These are phyloP conservation scores for Aspergillus ochraceus DNA, from an alignment of 2,329 filamentous ascomycete genomes.

Conservation along the genomic window DNA sequence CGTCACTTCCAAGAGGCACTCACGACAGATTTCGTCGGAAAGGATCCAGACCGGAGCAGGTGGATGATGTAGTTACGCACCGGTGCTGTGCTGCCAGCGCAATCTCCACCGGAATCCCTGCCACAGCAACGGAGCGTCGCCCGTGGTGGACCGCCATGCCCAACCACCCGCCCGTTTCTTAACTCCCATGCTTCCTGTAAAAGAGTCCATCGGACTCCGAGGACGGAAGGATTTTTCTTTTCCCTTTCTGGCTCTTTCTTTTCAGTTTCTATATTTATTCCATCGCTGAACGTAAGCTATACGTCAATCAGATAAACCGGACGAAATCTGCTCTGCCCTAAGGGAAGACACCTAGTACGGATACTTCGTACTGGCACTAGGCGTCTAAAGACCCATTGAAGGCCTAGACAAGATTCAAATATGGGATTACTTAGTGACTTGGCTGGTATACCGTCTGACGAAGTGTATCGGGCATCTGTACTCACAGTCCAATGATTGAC, in stretches of 20 bases:
- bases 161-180: conserved; percentile 11
- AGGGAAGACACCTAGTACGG: background rate
- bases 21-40: background rate
- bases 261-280: background rate
- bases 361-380: background rate
- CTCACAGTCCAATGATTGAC: background rate
- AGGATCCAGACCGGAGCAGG: conserved; percentile 1
- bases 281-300: background rate
- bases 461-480: background rate
- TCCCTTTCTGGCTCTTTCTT: background rate
- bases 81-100: conserved; percentile 15
- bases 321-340: background rate
- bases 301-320: background rate
- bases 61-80: conserved; percentile 11
- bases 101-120: conserved; percentile 33
- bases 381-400: background rate
- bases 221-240: background rate
- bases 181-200: background rate
- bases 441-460: background rate
- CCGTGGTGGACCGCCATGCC: conserved; percentile 4
- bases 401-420: background rate
- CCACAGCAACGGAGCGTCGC: conserved; percentile 33
- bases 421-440: background rate
- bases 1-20: background rate
- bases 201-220: background rate